These are phyloP conservation scores for Dalbergia oliveri DNA, from an alignment of 306 rosid genomes.

Conservation along the genomic window DNA sequence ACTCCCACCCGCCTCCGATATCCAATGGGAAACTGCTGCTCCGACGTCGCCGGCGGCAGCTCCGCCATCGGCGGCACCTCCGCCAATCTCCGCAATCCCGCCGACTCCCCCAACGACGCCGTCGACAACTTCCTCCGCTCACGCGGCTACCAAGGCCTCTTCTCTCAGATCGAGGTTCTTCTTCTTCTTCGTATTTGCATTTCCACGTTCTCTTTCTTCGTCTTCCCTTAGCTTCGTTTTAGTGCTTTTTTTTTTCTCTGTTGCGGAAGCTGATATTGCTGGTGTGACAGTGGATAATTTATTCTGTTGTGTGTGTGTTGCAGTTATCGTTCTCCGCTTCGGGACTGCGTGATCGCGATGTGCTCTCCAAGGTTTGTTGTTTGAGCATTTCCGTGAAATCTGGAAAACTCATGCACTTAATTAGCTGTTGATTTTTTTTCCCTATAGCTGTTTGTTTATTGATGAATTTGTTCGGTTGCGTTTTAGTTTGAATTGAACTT, in stretches of 20 bases:
- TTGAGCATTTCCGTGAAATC: slow-evolving; percentile 37
- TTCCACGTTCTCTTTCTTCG: slow-evolving; percentile 20
- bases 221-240: neutral
- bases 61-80: slow-evolving; percentile 70
- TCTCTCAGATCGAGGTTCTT: slow-evolving; percentile 90
- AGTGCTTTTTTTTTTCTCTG: neutral
- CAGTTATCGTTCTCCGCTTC: slow-evolving; percentile 80
- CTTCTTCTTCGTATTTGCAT: neutral
- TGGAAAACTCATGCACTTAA: slow-evolving; percentile 17
- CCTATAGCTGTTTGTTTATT: neutral
- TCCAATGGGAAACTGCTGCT: slow-evolving; percentile 84
- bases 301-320: slow-evolving; percentile 24
- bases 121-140: slow-evolving; percentile 65
- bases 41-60: slow-evolving; percentile 68
- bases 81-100: slow-evolving; percentile 43
- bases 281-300: neutral
- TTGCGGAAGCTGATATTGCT: neutral
- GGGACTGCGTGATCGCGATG: slow-evolving; percentile 74
- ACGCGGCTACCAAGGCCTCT: slow-evolving; percentile 75
- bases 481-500: slow-evolving; percentile 23
- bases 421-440: neutral
- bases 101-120: slow-evolving; percentile 63
- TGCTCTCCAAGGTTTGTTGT: slow-evolving; percentile 74
- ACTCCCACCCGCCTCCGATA: neutral
- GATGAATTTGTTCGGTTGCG: slow-evolving; percentile 1